Base-by-base conservation (phyloP, 2,329 filamentous ascomycete genomes). In the Penicillium palitans region DNA sequence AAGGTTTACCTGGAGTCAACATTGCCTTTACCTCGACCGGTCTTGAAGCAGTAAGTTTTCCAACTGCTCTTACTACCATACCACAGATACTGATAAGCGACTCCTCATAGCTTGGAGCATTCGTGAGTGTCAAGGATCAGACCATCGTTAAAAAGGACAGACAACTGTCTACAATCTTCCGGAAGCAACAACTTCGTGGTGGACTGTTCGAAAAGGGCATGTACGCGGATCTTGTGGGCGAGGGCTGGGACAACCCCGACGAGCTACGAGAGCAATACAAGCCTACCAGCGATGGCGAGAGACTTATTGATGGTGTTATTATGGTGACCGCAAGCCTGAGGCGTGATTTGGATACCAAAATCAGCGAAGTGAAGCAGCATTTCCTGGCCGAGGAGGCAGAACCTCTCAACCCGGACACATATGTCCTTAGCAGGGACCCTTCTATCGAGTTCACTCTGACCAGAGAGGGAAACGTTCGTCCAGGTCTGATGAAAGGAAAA, bases 191-290 rank as follows among this genome's bases (percentile, higher is more conserved):
- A 17, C 25, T 62, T 8, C 41, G 40, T 3, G 61, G 42, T 19
- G 52, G 48, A 6, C 29, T 51, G 4, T 63, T 62, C 29, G 44
- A 48, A 10, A 59, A 63, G 33, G 62, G 62, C 25, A 63, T 63
- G 61, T 57, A 47, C 25, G 29, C 19, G 1, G 61, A 61, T 52
- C 45, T 64, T 37, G 51, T 57, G 12, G 49, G 40, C 9, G 62
- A 64, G 25, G 61, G 62, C 1, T 52, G 61, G 42, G 61, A 64
- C 25, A 56, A 55, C 25, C 46, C 59, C 10, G 29, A 61, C 1
- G 61, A 63, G 21, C 51, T 60, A 13, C 47, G 48, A n/a, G 37
- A 52, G 17, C 24, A 45, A 17, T 57, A 52, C 19, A 19, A 57
- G 13, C 54, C 48, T 13, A 39, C 31, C 25, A 13, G 17, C 12